These are phyloP conservation scores for Vitis labrusca DNA, from an alignment of 164 flowering plant species.

Conservation along the genomic window DNA sequence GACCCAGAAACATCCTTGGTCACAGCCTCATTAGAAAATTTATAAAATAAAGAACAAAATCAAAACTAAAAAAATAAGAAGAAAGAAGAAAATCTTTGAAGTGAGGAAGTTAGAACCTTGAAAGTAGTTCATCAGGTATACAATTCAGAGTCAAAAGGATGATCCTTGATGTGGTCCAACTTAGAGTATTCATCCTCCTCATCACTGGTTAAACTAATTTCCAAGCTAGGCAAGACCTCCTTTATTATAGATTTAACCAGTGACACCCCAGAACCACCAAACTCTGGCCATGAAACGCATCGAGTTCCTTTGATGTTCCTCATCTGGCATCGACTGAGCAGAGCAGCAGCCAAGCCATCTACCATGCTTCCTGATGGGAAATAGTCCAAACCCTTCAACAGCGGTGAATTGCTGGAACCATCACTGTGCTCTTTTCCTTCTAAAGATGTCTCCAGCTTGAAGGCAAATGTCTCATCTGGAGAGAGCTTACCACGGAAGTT, in stretches of 20 bases:
- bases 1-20: slow-evolving; percentile 13
- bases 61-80: too few relatives aligned
- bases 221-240: slow-evolving; percentile 39
- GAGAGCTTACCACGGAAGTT: slow-evolving; percentile 72
- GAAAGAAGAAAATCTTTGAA: neutral
- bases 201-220: slow-evolving; percentile 9
- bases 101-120: neutral
- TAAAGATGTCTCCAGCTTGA: slow-evolving; percentile 62
- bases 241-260: slow-evolving; percentile 46
- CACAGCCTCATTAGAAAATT: too few relatives aligned
- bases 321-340: slow-evolving; percentile 58
- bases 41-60: too few relatives aligned
- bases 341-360: slow-evolving; percentile 78
- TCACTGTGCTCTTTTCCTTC: slow-evolving; percentile 28
- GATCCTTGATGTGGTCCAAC: slow-evolving; percentile 29
- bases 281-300: slow-evolving; percentile 72
- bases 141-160: slow-evolving; percentile 49
- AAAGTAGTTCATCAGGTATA: slow-evolving; percentile 44
- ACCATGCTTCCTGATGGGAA: slow-evolving; percentile 79
- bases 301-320: slow-evolving; percentile 55
- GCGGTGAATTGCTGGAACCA: slow-evolving; percentile 10
- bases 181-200: slow-evolving; percentile 21
- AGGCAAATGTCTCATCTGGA: slow-evolving; percentile 54
- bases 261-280: slow-evolving; percentile 38
- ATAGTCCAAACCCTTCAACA: slow-evolving; percentile 45